A percentile compares a stretch with the other conserved stretches of the same genome.
Evolutionary conservation across 148 eudicot species (phyloP).

Genomic region (Cornus florida): DNA sequence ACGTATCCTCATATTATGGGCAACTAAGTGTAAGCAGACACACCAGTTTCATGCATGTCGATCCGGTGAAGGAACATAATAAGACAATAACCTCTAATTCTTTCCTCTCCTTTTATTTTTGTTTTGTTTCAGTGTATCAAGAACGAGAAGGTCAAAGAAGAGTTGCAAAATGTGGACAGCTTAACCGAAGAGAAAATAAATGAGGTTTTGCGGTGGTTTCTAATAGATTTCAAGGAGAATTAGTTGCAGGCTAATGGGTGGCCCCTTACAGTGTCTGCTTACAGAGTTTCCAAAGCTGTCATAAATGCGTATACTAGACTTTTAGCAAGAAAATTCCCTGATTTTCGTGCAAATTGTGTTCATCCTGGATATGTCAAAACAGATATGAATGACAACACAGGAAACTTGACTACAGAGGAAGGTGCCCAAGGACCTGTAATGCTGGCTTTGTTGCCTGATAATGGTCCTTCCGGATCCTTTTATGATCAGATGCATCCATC

Average conservation of each 20-base stretch:
- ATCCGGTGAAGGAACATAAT: not conserved
- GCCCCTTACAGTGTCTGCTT: slow-evolving; percentile 8
- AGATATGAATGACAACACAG: not conserved
- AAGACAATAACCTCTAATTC: not conserved
- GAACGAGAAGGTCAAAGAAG: slow-evolving; percentile 22
- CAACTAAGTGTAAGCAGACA: slow-evolving; percentile 12
- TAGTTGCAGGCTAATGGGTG: slow-evolving; percentile 21
- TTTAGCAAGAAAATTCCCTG: not conserved
- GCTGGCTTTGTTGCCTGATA: slow-evolving; percentile 16
- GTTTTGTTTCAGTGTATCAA: not conserved
- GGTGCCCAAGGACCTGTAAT: slow-evolving; percentile 17
- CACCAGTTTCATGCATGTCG: not conserved
- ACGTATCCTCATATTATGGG: not conserved
- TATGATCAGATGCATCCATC: slow-evolving; percentile 5
- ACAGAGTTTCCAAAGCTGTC: slow-evolving; percentile 9
- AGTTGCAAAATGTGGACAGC: slow-evolving; percentile 20
- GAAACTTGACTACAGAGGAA: slow-evolving; percentile 10
- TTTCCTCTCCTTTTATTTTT: not conserved
- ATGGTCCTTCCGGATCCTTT: slow-evolving; percentile 9
- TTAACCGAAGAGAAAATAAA: slow-evolving; percentile 41
- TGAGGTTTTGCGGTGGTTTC: slow-evolving; percentile 23
- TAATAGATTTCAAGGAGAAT: slow-evolving; percentile 32
- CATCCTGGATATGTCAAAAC: slow-evolving; percentile 16
- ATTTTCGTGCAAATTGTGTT: not conserved
- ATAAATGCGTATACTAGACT: slow-evolving; percentile 15